phyloP scores from a whole-genome alignment of 495 filamentous ascomycete species.

The Penicillium dipodomyicola region DNA sequence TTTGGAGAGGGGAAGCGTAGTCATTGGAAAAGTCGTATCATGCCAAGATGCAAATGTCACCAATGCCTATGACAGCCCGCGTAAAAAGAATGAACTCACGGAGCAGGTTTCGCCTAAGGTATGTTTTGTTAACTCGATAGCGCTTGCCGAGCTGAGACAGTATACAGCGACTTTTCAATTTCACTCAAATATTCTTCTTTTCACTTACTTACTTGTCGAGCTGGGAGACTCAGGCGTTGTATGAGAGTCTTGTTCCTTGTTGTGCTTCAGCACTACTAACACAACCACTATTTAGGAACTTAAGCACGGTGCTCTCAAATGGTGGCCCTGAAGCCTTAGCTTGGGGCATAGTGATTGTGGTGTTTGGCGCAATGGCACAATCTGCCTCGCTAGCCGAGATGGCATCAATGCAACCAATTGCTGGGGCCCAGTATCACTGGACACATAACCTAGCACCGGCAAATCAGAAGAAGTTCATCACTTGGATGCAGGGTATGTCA shows the following conservation, averaged over 20 bases:
- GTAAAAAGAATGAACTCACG: not conserved
- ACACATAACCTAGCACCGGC: conserved; percentile 31
- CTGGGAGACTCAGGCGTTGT: conserved; percentile 23
- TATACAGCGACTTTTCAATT: conserved; percentile 22
- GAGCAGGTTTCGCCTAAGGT: conserved; percentile 9
- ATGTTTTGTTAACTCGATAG: not conserved
- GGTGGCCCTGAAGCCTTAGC: conserved; percentile 18
- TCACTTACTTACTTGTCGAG: conserved; percentile 23
- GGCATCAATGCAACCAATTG: conserved; percentile 32
- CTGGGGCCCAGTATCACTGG: conserved; percentile 41
- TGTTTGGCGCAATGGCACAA: conserved; percentile 21
- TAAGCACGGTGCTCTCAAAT: conserved; percentile 18
- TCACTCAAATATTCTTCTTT: conserved; percentile 24
- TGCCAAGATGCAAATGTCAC: not conserved
- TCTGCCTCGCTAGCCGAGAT: conserved; percentile 33
- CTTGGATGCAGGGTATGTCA: conserved; percentile 33
- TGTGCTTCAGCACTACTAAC: not conserved
- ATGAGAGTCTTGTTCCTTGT: not conserved
- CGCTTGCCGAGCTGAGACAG: not conserved
- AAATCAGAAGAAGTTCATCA: conserved; percentile 27
- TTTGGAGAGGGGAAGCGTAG: not conserved
- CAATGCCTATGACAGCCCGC: not conserved
- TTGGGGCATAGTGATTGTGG: conserved; percentile 23
- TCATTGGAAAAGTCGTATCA: not conserved
- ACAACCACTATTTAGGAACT: conserved; percentile 3